Evolutionary conservation across 345 rosid species (phyloP).

Genomic region (Rhizophora mangle): DNA sequence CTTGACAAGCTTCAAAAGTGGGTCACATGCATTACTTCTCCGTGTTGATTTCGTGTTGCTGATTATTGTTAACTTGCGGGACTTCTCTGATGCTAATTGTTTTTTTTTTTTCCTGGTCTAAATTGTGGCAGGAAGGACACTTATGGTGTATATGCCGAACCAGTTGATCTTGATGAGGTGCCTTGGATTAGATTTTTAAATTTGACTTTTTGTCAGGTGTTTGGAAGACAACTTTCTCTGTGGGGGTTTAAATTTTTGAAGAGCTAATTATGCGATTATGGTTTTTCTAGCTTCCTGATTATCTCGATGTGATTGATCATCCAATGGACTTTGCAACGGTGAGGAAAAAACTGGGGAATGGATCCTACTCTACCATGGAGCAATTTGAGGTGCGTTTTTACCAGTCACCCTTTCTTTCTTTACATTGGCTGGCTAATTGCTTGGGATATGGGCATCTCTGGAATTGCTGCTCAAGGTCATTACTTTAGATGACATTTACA

Average conservation of each 20-base stretch:
- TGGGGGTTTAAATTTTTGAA: not conserved
- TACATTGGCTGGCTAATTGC: slow-evolving; percentile 1
- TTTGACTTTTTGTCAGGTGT: not conserved
- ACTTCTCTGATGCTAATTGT: not conserved
- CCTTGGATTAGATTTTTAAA: slow-evolving; percentile 7
- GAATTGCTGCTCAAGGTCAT: not conserved
- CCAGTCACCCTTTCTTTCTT: slow-evolving; percentile 8
- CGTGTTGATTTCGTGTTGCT: slow-evolving; percentile 14
- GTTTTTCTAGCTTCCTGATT: slow-evolving; percentile 71
- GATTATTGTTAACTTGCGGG: slow-evolving; percentile 1
- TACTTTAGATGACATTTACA: not conserved
- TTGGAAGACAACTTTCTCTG: not conserved
- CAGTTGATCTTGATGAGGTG: slow-evolving; percentile 96
- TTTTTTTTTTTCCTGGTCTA: slow-evolving; percentile 9
- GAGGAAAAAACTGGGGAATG: slow-evolving; percentile 73
- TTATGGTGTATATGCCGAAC: slow-evolving; percentile 92
- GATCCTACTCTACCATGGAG: slow-evolving; percentile 58
- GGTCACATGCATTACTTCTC: slow-evolving; percentile 11
- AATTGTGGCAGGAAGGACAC: slow-evolving; percentile 80
- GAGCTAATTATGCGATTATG: not conserved
- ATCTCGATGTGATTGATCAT: slow-evolving; percentile 66
- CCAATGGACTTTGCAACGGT: slow-evolving; percentile 88
- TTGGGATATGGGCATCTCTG: slow-evolving; percentile 1
- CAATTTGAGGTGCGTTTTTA: slow-evolving; percentile 63
- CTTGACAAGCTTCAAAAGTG: slow-evolving; percentile 96